These are phyloP conservation scores for Exophiala oligosperma DNA, from an alignment of 2,329 filamentous ascomycete species.

Conservation along the genomic window DNA sequence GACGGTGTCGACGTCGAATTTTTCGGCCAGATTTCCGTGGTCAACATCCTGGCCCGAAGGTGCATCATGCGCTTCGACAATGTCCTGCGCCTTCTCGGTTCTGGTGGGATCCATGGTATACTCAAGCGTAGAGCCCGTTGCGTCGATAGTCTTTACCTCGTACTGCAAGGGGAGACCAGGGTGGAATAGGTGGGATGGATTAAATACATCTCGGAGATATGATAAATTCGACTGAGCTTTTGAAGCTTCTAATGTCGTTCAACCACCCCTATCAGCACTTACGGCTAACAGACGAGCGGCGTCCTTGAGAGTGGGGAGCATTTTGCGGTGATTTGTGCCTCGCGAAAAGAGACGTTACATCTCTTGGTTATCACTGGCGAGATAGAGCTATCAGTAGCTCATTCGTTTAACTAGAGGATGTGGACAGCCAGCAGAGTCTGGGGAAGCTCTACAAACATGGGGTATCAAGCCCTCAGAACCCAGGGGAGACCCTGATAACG, in stretches of 20 bases:
- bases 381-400: too few relatives aligned
- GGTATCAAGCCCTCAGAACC: too few relatives aligned
- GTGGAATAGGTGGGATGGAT: background rate
- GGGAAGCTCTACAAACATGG: background rate
- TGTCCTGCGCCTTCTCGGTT: background rate
- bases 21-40: constrained; percentile 8
- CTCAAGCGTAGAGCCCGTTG: background rate
- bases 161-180: background rate
- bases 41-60: background rate
- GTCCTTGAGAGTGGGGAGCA: background rate
- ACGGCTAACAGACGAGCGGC: background rate
- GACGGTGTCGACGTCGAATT: constrained; percentile 17
- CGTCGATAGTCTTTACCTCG: background rate
- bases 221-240: background rate
- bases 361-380: too few relatives aligned
- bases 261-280: background rate
- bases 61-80: constrained; percentile 2
- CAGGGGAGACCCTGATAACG: too few relatives aligned
- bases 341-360: too few relatives aligned
- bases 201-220: background rate
- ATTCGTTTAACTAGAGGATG: background rate
- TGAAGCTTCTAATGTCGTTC: background rate
- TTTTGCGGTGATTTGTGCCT: background rate
- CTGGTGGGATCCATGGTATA: background rate
- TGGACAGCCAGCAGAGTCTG: background rate